phyloP scores from a whole-genome alignment of 179 eudicot species.

The Drosera spatulata region DNA sequence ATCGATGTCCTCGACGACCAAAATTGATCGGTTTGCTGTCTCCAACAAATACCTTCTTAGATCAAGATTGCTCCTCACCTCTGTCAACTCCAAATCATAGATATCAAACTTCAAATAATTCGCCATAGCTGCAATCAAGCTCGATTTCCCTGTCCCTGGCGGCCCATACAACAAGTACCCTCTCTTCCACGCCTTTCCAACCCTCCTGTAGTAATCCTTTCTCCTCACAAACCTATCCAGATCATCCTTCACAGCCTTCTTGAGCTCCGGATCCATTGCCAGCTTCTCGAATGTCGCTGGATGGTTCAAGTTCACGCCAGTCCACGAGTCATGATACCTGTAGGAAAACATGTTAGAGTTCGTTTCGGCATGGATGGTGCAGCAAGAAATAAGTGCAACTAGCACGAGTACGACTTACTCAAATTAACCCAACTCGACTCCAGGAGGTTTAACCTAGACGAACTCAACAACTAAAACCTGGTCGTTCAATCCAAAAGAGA shows the following conservation, averaged over 20 bases:
- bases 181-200: constrained; percentile 33
- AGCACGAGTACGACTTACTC: too few species aligned
- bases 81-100: constrained; percentile 27
- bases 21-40: constrained; percentile 18
- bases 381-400: background rate
- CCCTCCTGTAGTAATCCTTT: constrained; percentile 16
- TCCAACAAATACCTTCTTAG: constrained; percentile 20
- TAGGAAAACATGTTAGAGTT: background rate
- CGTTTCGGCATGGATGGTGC: background rate
- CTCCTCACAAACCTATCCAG: constrained; percentile 16
- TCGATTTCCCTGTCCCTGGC: constrained; percentile 31
- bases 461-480: too few species aligned
- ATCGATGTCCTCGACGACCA: constrained; percentile 29
- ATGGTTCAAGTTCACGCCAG: constrained; percentile 13
- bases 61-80: constrained; percentile 18
- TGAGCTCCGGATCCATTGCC: constrained; percentile 17
- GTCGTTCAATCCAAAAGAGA: too few species aligned
- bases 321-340: constrained; percentile 14
- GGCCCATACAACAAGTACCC: constrained; percentile 32
- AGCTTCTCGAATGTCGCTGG: constrained; percentile 19
- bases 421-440: too few species aligned
- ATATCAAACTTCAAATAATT: constrained; percentile 30
- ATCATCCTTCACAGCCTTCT: constrained; percentile 11
- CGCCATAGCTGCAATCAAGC: constrained; percentile 33
- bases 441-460: too few species aligned